These are phyloP conservation scores for Fusarium equiseti DNA, from an alignment of 2,329 filamentous ascomycete species.

Conservation along the genomic window DNA sequence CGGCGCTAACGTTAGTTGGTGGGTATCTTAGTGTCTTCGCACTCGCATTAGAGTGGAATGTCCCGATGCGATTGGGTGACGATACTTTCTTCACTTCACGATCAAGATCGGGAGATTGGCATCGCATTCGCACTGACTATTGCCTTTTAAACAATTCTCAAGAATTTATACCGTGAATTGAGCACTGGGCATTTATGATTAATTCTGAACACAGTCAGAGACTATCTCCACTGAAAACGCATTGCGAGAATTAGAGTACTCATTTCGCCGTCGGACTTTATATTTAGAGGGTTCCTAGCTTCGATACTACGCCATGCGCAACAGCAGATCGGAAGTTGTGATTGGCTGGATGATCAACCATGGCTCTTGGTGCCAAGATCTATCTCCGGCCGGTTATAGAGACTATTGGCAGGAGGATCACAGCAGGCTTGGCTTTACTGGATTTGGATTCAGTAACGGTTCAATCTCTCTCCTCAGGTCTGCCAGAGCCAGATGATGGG, in stretches of 20 bases:
- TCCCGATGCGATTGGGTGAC: neutral
- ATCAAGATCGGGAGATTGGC: neutral
- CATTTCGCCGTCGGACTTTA: neutral
- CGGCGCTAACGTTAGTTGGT: neutral
- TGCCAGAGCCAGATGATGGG: too few relatives aligned
- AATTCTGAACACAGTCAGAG: too few relatives aligned
- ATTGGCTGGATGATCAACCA: neutral
- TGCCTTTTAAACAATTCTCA: too few relatives aligned
- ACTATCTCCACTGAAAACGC: neutral
- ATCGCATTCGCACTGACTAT: neutral
- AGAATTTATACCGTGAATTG: neutral
- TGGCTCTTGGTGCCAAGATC: neutral
- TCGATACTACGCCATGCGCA: neutral
- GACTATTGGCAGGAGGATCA: too few relatives aligned
- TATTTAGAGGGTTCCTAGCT: neutral
- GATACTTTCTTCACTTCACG: neutral
- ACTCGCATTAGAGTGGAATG: slow-evolving; percentile 11
- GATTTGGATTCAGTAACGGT: too few relatives aligned
- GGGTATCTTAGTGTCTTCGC: slow-evolving; percentile 6
- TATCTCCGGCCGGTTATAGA: neutral
- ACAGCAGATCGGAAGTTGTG: too few relatives aligned
- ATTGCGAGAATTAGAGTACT: neutral
- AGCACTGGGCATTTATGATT: neutral
- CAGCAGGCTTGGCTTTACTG: too few relatives aligned
- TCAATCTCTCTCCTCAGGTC: too few relatives aligned